Percentiles rank a stretch among this genome's conserved stretches.
Conservation (phyloP, 2,329 filamentous ascomycete species). For the Botrytis hyacinthi region DNA sequence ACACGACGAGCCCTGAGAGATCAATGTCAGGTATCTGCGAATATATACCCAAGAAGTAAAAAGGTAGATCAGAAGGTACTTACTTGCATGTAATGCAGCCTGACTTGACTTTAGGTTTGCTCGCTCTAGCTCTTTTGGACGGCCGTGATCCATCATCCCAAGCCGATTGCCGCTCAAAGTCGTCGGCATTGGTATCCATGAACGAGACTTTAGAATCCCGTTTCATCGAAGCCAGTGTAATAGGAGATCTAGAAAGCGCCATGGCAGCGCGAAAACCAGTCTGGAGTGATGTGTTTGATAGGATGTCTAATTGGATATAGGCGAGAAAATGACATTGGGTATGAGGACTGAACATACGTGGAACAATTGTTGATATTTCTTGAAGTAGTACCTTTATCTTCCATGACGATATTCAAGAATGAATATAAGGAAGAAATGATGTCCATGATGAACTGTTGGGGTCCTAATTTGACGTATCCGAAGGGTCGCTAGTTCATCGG, state of each 20-base stretch:
- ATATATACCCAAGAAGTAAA: not conserved
- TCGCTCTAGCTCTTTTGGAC: constrained; percentile 33
- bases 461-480: constrained; percentile 20
- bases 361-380: not conserved
- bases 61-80: constrained; percentile 34
- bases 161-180: constrained; percentile 24
- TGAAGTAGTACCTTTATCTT: not conserved
- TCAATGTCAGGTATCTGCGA: not conserved
- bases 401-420: constrained; percentile 1
- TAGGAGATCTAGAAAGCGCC: not conserved
- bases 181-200: not conserved
- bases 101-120: constrained; percentile 58
- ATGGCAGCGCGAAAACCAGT: constrained; percentile 1
- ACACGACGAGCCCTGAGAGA: constrained; percentile 50
- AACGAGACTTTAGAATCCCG: not conserved
- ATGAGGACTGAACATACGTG: not conserved
- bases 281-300: not conserved
- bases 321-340: constrained; percentile 8
- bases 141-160: constrained; percentile 25
- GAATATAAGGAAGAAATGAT: constrained; percentile 15
- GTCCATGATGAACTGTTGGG: constrained; percentile 22
- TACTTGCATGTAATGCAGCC: constrained; percentile 67
- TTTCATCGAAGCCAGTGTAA: not conserved
- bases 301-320: not conserved
- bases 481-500: constrained; percentile 26